Conservation (phyloP, 192 early-diverging fungal species). For the Oehlia diaphana region DNA sequence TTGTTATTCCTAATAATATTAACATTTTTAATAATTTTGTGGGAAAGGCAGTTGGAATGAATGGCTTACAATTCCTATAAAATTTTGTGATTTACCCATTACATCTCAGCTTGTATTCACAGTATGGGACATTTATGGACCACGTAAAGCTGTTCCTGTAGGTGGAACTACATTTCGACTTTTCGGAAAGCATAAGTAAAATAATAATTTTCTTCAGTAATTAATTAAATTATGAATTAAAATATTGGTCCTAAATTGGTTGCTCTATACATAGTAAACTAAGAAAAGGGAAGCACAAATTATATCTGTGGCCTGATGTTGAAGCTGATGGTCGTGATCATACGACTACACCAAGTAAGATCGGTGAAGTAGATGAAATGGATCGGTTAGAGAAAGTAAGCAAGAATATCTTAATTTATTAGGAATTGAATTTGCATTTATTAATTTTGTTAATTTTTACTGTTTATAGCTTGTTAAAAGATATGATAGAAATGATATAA, state of each 20-base stretch:
- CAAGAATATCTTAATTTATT: conserved; percentile 12
- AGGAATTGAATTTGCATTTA: neutral
- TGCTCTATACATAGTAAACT: conserved; percentile 59
- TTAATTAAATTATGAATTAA: no score
- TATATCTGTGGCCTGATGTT: conserved; percentile 64
- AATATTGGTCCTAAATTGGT: neutral
- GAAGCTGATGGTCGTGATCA: conserved; percentile 63
- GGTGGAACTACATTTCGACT: conserved; percentile 78
- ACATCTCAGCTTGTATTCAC: conserved; percentile 70
- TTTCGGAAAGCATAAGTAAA: conserved; percentile 79
- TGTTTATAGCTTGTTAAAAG: conserved; percentile 62
- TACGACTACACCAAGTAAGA: conserved; percentile 58
- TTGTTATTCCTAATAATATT: conserved; percentile 8
- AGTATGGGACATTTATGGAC: conserved; percentile 79
- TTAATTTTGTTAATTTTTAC: neutral
- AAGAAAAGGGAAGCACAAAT: conserved; percentile 82
- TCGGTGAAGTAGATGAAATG: conserved; percentile 63
- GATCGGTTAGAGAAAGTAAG: conserved; percentile 83
- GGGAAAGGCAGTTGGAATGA: conserved; percentile 74
- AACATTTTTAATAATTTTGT: neutral
- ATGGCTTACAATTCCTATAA: conserved; percentile 88
- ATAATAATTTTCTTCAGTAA: neutral
- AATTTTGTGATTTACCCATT: conserved; percentile 80
- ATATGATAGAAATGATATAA: conserved; percentile 88
- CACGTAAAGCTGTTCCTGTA: conserved; percentile 69